phyloP scores from a whole-genome alignment of 768 basidiomycete genomes.

The Suillus subluteus region DNA sequence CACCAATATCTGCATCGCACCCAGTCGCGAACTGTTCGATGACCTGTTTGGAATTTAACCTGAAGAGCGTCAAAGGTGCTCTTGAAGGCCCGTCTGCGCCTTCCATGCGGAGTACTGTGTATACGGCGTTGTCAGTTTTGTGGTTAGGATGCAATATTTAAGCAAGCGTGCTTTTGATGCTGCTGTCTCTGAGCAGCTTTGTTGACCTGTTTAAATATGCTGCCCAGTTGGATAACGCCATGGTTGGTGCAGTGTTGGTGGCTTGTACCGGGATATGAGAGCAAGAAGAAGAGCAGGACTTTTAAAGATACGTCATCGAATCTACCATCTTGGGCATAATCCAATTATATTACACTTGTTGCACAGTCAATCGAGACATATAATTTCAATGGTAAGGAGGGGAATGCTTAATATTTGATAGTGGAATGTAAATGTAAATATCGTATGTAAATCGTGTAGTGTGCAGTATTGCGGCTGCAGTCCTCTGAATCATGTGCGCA shows the following conservation, averaged over 20 bases:
- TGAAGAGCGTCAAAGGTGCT: constrained; percentile 65
- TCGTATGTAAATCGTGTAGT: not conserved
- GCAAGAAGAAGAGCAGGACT: not conserved
- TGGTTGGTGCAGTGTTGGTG: constrained; percentile 11
- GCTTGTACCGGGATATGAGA: constrained; percentile 4
- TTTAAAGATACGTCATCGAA: not conserved
- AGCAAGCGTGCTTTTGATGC: constrained; percentile 42
- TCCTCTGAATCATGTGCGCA: not conserved
- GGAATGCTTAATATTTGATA: not conserved
- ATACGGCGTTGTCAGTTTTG: constrained; percentile 18
- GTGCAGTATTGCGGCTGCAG: not conserved
- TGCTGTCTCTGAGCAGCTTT: constrained; percentile 42
- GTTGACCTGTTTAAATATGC: constrained; percentile 44
- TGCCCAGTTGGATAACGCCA: constrained; percentile 30
- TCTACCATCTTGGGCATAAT: not conserved
- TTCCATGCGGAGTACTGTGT: constrained; percentile 71
- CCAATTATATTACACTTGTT: not conserved
- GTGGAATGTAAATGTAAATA: not conserved
- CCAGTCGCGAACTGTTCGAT: constrained; percentile 72
- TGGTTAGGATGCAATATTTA: constrained; percentile 13
- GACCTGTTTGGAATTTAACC: constrained; percentile 62
- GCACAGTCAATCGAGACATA: not conserved
- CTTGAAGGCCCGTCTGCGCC: constrained; percentile 69
- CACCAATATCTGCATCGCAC: constrained; percentile 89
- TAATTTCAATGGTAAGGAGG: not conserved